Evolutionary conservation across 371 early-diverging fungal species (phyloP).

Genomic region (Mucor circinelloides): DNA sequence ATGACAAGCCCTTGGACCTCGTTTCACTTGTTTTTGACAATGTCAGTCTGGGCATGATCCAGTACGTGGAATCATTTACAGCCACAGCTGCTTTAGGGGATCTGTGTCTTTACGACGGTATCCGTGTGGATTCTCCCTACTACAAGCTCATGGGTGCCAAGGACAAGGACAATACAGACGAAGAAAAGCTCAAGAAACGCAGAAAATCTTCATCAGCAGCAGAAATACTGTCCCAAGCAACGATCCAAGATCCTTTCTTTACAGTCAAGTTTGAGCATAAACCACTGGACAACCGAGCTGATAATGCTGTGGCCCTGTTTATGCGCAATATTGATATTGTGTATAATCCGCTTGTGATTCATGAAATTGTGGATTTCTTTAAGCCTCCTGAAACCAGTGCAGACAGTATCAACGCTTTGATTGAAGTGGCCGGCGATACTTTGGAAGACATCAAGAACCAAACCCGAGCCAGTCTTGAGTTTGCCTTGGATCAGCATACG

Average conservation of each 20-base stretch:
- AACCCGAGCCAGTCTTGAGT: slow-evolving; percentile 85
- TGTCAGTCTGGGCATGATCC: slow-evolving; percentile 52
- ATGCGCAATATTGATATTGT: slow-evolving; percentile 93
- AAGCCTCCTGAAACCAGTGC: slow-evolving; percentile 80
- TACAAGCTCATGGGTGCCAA: slow-evolving; percentile 86
- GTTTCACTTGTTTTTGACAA: slow-evolving; percentile 71
- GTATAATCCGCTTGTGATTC: slow-evolving; percentile 81
- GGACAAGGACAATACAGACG: slow-evolving; percentile 40
- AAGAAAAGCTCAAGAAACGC: background rate
- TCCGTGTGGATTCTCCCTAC: slow-evolving; percentile 74
- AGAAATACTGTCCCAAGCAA: slow-evolving; percentile 10
- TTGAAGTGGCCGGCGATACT: slow-evolving; percentile 87
- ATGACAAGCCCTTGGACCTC: slow-evolving; percentile 58
- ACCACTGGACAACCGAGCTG: slow-evolving; percentile 87
- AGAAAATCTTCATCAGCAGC: slow-evolving; percentile 28
- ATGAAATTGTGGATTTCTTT: slow-evolving; percentile 81
- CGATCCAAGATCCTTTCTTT: slow-evolving; percentile 77
- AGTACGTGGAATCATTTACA: slow-evolving; percentile 72
- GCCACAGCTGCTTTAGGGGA: slow-evolving; percentile 77
- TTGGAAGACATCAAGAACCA: slow-evolving; percentile 90
- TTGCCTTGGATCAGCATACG: slow-evolving; percentile 88
- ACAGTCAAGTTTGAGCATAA: slow-evolving; percentile 81
- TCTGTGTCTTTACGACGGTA: slow-evolving; percentile 81
- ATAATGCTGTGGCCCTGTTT: slow-evolving; percentile 79
- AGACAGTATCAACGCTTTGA: slow-evolving; percentile 73